Conservation (phyloP, 192 early-diverging fungal genomes). For the Coemansia sp. region DNA sequence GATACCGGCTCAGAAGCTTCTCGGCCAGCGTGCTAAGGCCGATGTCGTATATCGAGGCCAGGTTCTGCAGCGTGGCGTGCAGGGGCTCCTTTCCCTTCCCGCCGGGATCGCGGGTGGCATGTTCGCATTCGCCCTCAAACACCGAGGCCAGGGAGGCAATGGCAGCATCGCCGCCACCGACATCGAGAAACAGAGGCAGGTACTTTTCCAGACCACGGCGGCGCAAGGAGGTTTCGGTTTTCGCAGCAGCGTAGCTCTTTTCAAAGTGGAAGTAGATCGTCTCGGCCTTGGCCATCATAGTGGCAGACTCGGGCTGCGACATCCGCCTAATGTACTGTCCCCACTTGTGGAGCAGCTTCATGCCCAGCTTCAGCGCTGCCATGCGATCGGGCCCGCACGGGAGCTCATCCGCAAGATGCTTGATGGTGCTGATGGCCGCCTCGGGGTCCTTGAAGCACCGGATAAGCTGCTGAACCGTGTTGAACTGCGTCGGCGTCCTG, state of each 20-base stretch:
- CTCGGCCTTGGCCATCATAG: conserved; percentile 37
- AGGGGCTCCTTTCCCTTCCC: conserved; percentile 4
- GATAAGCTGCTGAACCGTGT: conserved; percentile 61
- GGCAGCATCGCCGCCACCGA: conserved; percentile 10
- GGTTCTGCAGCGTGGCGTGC: conserved; percentile 27
- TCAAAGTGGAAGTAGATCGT: conserved; percentile 42
- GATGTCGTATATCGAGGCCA: conserved; percentile 43
- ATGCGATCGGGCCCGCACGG: conserved; percentile 65
- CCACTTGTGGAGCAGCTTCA: conserved; percentile 49
- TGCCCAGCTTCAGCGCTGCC: conserved; percentile 60
- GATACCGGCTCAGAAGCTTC: conserved; percentile 34
- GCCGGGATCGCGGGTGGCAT: background rate
- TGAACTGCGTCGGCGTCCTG: conserved; percentile 41
- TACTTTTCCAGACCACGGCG: conserved; percentile 29
- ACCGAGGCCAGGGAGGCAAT: conserved; percentile 27
- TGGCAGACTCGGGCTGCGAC: conserved; percentile 29
- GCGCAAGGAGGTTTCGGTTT: conserved; percentile 29
- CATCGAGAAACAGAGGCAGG: conserved; percentile 29
- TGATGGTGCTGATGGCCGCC: conserved; percentile 55
- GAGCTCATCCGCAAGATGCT: conserved; percentile 59
- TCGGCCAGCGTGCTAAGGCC: conserved; percentile 26
- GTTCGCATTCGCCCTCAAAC: conserved; percentile 29
- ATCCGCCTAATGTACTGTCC: conserved; percentile 48
- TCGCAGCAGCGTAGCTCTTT: conserved; percentile 35
- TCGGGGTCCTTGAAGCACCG: conserved; percentile 56